phyloP scores from a whole-genome alignment of 2,329 filamentous ascomycete species.

The Graphilbum sp. region DNA sequence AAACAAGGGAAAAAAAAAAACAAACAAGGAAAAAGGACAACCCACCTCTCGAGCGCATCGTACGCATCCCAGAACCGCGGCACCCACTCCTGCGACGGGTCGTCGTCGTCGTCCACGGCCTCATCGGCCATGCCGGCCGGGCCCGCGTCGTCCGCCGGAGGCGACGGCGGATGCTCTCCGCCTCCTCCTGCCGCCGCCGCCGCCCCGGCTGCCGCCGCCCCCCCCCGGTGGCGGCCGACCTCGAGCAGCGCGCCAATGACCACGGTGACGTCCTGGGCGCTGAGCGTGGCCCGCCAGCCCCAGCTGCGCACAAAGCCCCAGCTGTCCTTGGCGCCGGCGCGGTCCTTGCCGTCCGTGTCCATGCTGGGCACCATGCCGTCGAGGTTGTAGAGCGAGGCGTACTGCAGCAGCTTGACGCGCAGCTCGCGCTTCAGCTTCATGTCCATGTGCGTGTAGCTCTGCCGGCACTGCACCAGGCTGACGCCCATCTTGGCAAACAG shows the following conservation, averaged over 20 bases:
- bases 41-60: conserved; percentile 53
- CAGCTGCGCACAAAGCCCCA: conserved; percentile 97
- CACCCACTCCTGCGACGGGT: conserved; percentile 41
- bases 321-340: conserved; percentile 63
- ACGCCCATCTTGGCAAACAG: conserved; percentile 97
- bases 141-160: conserved; percentile 16
- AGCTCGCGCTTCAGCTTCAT: conserved; percentile 79
- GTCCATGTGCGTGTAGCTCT: conserved; percentile 96
- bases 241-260: conserved; percentile 85
- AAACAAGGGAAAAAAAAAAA: conserved; percentile 13
- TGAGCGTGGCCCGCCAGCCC: conserved; percentile 92
- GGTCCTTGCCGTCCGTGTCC: conserved; percentile 52
- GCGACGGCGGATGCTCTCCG: conserved; percentile 7
- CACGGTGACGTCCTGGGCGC: conserved; percentile 85
- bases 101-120: conserved; percentile 22
- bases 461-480: conserved; percentile 80
- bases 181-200: conserved; percentile 17
- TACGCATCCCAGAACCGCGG: conserved; percentile 56
- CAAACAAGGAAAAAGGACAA: conserved; percentile 6
- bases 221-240: conserved; percentile 42
- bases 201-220: conserved; percentile 15
- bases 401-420: conserved; percentile 72
- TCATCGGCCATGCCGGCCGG: conserved; percentile 31
- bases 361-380: conserved; percentile 80
- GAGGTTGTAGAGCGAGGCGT: conserved; percentile 82